Evolutionary conservation across 805 yeast genomes (phyloP), one percentile per base, ranked within the genome.

Genomic region (Metschnikowia corniflorae): DNA sequence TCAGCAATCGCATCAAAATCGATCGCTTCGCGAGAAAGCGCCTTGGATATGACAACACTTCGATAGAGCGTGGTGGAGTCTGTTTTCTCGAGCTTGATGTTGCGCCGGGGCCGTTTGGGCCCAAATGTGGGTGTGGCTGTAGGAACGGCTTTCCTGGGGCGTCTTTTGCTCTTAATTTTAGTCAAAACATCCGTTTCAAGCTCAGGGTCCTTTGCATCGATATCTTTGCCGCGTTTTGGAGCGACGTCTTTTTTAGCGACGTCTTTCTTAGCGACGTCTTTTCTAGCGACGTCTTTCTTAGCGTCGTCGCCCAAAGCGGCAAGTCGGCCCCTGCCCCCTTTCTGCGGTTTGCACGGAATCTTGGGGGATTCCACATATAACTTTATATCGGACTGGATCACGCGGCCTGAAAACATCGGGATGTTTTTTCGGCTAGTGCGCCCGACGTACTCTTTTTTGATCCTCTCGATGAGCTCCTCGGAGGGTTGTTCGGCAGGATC

Each of bases 31-130:
- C 74, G 69, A 13, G 55, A 54, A 26, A 83, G 70, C 12, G 88
- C 73, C 43, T 81, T 79, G 4, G 82, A 74, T 14, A 86, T 80
- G 9, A 83, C 77, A 10, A 82, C 82, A 2, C 81, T 72, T 42
- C 86, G 70, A 46, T 78, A 75, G 26, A 87, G 62, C 2, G 68
- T 62, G 16, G 79, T 73, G 1, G 75, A 67, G 41, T 82, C 82
- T 5, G 63, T 47, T 30, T 66, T 63, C 20, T 64, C 68, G 40
- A 69, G 58, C 35, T 51, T 55, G 33, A 44, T 44, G 23, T 32
- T 50, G 23, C 52, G 32, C 18, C 54, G 35, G 7, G 52, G 36
- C 16, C 50, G 39, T 22, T 49, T 43, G 9, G 36, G 36, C 6
- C 40, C 40, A 12, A 23, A 31, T 13, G 20, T 12, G 12, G 37